phyloP scores from a whole-genome alignment of 1,284 basidiomycete species.

The Trichosporon faecale region DNA sequence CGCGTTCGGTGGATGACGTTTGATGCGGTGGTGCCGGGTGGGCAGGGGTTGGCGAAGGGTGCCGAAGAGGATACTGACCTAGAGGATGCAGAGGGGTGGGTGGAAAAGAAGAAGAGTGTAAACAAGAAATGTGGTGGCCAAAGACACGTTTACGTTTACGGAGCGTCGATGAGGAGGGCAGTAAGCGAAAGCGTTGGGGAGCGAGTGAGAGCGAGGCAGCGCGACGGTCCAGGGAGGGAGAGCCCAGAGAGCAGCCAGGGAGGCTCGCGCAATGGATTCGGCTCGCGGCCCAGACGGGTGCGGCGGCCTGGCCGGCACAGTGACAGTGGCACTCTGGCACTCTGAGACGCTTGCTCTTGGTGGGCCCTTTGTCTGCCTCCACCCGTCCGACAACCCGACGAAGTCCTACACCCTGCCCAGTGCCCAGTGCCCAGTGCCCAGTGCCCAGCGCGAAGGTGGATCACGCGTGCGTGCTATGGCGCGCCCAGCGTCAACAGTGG shows the following conservation, averaged over 20 bases:
- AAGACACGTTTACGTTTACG: slow-evolving; percentile 3
- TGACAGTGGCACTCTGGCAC: background rate
- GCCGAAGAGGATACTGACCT: background rate
- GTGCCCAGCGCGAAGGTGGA: too few relatives aligned
- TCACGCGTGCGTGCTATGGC: background rate
- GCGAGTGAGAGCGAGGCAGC: slow-evolving; percentile 3
- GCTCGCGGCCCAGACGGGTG: background rate
- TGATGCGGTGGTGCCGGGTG: background rate
- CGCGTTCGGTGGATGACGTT: background rate
- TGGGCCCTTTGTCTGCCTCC: background rate
- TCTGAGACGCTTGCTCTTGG: background rate
- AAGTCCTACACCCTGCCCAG: background rate
- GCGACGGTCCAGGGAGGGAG: background rate
- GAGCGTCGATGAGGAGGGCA: background rate
- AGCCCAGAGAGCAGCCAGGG: background rate
- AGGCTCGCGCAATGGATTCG: slow-evolving; percentile 2
- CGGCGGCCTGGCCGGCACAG: background rate
- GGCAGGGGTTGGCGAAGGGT: background rate
- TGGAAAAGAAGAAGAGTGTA: slow-evolving; percentile 5
- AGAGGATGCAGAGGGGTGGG: background rate
- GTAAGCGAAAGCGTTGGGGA: slow-evolving; percentile 8
- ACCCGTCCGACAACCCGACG: background rate
- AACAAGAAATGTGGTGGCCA: slow-evolving; percentile 10
- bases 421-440: too few relatives aligned
- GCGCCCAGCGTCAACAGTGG: background rate